Conservation (phyloP, 164 flowering plant species). For the Protea cynaroides region DNA sequence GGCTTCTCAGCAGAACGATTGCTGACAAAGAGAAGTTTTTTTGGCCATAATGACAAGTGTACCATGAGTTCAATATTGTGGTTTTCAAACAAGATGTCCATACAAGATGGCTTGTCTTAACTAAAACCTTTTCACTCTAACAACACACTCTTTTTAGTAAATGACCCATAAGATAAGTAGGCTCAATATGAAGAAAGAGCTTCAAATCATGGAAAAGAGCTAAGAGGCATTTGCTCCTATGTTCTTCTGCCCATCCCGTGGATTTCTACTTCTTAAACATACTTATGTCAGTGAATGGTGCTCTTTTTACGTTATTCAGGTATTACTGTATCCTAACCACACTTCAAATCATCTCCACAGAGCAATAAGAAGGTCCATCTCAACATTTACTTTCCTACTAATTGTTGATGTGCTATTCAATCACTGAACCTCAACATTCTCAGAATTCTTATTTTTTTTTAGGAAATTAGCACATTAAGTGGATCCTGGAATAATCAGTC, state of each 20-base stretch:
- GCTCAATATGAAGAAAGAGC: not conserved
- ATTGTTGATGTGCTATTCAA: no score
- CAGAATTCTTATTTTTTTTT: no score
- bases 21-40: conserved; percentile 37
- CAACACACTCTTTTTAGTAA: no score
- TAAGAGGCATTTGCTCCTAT: not conserved
- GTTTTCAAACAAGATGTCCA: not conserved
- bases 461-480: no score
- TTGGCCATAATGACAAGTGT: not conserved
- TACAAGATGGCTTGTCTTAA: no score
- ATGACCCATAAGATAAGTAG: not conserved
- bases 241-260: not conserved
- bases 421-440: no score
- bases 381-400: no score
- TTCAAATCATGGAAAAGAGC: not conserved
- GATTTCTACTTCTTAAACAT: not conserved
- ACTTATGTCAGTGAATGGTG: not conserved
- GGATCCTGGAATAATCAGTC: no score
- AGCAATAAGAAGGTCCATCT: no score
- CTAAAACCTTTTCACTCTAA: no score
- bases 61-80: not conserved
- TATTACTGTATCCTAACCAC: not conserved
- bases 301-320: not conserved
- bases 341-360: not conserved
- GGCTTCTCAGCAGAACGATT: conserved; percentile 69